phyloP scores from a whole-genome alignment of 805 yeast genomes.

The Metschnikowia koreensis region DNA sequence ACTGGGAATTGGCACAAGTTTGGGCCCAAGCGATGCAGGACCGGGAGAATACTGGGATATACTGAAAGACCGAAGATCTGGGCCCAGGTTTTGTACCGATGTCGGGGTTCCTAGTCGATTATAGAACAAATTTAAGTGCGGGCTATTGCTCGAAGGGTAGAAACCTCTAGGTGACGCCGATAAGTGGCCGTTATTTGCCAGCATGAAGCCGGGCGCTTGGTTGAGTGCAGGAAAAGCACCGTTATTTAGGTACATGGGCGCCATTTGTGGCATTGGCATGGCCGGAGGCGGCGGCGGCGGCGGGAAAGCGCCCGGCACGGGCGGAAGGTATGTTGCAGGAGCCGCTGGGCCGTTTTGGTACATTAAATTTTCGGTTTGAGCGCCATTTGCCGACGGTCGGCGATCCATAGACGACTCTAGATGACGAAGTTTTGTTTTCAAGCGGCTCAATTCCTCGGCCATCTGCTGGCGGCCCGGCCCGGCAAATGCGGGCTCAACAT shows the following conservation, averaged over 20 bases:
- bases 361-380: neutral
- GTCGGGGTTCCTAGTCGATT: too few species aligned
- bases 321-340: neutral
- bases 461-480: neutral
- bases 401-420: slow-evolving; percentile 1
- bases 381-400: neutral
- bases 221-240: neutral
- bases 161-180: neutral
- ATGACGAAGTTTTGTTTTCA: neutral
- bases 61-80: neutral
- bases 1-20: too few species aligned
- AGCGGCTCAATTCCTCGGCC: neutral
- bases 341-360: neutral
- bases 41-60: too few species aligned
- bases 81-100: neutral
- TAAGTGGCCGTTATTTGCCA: neutral
- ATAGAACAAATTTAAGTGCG: neutral
- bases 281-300: neutral
- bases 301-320: neutral
- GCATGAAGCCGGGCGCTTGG: neutral
- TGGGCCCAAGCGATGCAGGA: too few species aligned
- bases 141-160: neutral
- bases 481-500: neutral
- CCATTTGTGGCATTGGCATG: neutral
- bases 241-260: neutral